These are phyloP conservation scores for Taiozyma sp. DNA, from an alignment of 1,139 yeast genomes.

Conservation along the genomic window DNA sequence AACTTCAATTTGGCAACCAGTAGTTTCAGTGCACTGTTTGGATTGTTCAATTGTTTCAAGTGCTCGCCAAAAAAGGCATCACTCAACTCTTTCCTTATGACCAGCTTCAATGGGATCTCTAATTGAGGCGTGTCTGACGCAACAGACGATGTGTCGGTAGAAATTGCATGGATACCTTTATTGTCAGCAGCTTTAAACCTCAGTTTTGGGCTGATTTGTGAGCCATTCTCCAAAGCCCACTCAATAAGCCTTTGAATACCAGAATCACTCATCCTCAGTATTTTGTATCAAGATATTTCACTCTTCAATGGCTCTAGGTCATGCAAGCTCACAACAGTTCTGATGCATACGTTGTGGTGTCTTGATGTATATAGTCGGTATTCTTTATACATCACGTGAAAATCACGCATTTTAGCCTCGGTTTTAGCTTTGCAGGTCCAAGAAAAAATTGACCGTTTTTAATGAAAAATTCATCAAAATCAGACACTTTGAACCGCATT, in stretches of 20 bases:
- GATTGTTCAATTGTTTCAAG: conserved; percentile 32
- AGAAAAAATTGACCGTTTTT: not conserved
- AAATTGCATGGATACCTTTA: conserved; percentile 40
- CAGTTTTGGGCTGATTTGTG: conserved; percentile 33
- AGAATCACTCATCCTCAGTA: not conserved
- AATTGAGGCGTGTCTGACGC: conserved; percentile 22
- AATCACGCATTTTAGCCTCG: not conserved
- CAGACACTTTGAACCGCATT: not conserved
- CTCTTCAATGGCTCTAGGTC: too few relatives aligned
- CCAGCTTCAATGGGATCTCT: conserved; percentile 36
- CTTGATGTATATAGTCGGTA: not conserved
- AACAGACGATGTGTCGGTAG: conserved; percentile 12
- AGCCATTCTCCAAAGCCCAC: conserved; percentile 53
- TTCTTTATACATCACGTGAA: not conserved
- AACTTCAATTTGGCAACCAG: conserved; percentile 40
- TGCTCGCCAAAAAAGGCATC: conserved; percentile 30
- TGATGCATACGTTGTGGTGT: too few relatives aligned
- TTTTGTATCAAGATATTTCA: not conserved
- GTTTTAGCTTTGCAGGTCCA: not conserved
- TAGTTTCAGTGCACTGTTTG: conserved; percentile 38
- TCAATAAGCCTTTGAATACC: conserved; percentile 24
- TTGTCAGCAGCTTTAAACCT: conserved; percentile 26
- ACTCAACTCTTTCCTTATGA: conserved; percentile 41
- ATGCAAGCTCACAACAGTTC: too few relatives aligned
- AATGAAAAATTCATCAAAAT: not conserved